A percentile compares a stretch with the other conserved stretches of the same genome.
phyloP scores from a whole-genome alignment of 345 rosid genomes.

The Eucalyptus coolabah region DNA sequence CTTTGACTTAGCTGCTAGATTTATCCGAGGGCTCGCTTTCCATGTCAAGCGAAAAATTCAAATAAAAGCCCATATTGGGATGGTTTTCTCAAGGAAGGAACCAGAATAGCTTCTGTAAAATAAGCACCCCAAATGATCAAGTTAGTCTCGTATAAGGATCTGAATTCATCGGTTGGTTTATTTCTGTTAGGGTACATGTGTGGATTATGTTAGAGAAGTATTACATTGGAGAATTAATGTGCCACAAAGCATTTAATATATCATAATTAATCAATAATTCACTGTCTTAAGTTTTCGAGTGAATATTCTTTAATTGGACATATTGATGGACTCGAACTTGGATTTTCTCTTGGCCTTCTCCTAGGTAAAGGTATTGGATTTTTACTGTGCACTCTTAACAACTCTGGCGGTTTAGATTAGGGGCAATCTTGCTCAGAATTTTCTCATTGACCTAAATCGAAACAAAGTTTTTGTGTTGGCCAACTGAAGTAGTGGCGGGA shows the following conservation, averaged over 20 bases:
- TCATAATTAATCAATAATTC: rapidly evolving
- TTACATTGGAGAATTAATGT: too few relatives aligned
- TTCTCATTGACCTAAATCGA: neutral
- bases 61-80: neutral
- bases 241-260: too few relatives aligned
- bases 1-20: neutral
- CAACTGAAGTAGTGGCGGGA: neutral
- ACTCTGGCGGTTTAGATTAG: rapidly evolving
- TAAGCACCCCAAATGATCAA: neutral
- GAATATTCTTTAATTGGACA: too few relatives aligned
- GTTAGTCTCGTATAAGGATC: neutral
- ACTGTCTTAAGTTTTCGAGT: too few relatives aligned
- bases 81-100: neutral
- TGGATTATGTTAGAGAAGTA: too few relatives aligned
- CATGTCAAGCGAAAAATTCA: neutral
- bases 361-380: too few relatives aligned
- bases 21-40: neutral
- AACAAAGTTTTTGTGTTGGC: neutral
- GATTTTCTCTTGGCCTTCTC: too few relatives aligned
- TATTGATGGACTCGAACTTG: rapidly evolving
- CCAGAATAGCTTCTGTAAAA: neutral
- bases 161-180: rapidly evolving
- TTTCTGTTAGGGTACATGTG: rapidly evolving
- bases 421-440: neutral
- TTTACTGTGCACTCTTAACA: too few relatives aligned